Base-by-base conservation (phyloP, 345 rosid species). In the Eucalyptus coolabah region DNA sequence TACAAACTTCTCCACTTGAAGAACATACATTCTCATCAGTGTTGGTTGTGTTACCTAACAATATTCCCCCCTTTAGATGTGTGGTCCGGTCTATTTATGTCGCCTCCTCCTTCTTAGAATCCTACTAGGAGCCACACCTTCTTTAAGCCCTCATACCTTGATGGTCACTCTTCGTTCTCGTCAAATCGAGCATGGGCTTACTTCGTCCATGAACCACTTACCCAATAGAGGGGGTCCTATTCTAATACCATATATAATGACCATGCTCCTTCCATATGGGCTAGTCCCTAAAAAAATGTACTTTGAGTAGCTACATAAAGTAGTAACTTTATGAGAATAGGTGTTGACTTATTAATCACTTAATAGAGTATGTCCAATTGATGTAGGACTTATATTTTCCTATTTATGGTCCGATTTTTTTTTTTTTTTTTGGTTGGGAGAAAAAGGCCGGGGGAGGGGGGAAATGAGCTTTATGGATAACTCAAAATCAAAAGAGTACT, bases 91-190 rank as follows among this genome's bases (percentile, higher is more conserved):
- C n/a, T 24, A 59, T 59, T 59, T 59, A 24, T 59, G 65, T 0
- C 0, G 1, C 32, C 17, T 30, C 17, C 34, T 63, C 18, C 69
- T 12, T 63, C 69, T 13, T 63, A 63, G 32, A 63, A 30, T 28
- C 69, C 18, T 28, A 1, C 4, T 63, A 63, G n/a, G 69, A 63
- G 69, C 8, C 32, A 28, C 34, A 63, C 8, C 16, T 60, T 28
- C 8, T 28, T 3, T 63, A n/a, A 30, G 69, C 18, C 18, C 17
- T 28, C 16, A 1, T 3, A 10, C 18, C 30, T 63, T 63, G 32
- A 12, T 30, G 28, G 28, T 60, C n/a, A 26, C 32, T 60, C 32
- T 13, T 28, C 8, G 0, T 24, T 28, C 67, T 28, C 0, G 4
- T 60, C 4, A 14, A 2, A 60, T 60, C 0, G 4, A 3, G 32